phyloP scores from a whole-genome alignment of 2,329 filamentous ascomycete genomes.

The Fusarium torreyae region DNA sequence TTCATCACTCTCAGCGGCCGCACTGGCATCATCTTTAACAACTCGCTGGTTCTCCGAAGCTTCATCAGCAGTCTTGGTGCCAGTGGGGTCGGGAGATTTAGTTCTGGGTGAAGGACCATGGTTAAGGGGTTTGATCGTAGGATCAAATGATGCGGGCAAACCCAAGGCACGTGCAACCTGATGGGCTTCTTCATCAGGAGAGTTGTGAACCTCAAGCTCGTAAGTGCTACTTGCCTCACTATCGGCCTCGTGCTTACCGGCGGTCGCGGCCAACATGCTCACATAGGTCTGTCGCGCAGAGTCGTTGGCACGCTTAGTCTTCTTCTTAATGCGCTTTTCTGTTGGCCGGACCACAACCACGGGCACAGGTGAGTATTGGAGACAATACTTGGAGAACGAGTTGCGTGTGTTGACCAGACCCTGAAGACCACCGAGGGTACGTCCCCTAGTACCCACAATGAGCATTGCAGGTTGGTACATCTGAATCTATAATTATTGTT shows the following conservation, averaged over 20 bases:
- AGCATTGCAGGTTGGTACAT: conserved; percentile 93
- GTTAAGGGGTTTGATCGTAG: conserved; percentile 72
- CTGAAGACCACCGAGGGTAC: conserved; percentile 88
- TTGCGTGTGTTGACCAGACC: conserved; percentile 83
- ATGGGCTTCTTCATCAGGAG: conserved; percentile 75
- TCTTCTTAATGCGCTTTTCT: conserved; percentile 91
- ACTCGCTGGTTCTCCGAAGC: conserved; percentile 38
- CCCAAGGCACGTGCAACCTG: conserved; percentile 75
- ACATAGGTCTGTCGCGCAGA: conserved; percentile 82
- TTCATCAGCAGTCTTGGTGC: conserved; percentile 27
- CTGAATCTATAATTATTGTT: conserved; percentile 74
- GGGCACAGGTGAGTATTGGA: conserved; percentile 93
- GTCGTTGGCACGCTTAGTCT: conserved; percentile 85
- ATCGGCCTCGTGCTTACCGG: conserved; percentile 71
- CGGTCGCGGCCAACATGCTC: conserved; percentile 78
- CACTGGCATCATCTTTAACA: conserved; percentile 52
- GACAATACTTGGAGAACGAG: conserved; percentile 93
- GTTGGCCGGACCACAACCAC: conserved; percentile 93
- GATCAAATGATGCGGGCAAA: conserved; percentile 74
- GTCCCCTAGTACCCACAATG: conserved; percentile 89
- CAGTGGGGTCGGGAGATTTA: conserved; percentile 37
- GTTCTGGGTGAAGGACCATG: conserved; percentile 36
- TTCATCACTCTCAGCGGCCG: conserved; percentile 54
- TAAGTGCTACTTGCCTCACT: conserved; percentile 67
- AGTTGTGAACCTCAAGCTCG: conserved; percentile 69